phyloP scores from a whole-genome alignment of 1,284 basidiomycete species.

The Limonomyces culmigenus region DNA sequence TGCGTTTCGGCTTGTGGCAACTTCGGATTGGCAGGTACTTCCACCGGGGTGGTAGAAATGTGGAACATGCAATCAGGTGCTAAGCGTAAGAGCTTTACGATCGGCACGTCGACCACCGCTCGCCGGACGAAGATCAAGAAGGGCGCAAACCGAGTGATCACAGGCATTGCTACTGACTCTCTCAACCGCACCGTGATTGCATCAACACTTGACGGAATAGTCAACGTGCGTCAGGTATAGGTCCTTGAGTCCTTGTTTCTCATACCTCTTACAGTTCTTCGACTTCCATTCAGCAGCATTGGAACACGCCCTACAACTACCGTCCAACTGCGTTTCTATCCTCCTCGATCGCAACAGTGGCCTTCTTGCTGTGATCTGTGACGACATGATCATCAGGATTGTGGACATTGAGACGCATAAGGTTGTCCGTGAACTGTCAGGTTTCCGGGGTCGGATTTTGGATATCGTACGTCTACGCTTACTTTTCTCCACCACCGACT shows the following conservation, averaged over 20 bases:
- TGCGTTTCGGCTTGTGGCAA: slow-evolving; percentile 93
- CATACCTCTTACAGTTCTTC: slow-evolving; percentile 55
- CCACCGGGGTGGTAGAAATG: slow-evolving; percentile 65
- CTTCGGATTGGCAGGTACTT: slow-evolving; percentile 77
- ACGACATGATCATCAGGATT: slow-evolving; percentile 73
- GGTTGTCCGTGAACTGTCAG: slow-evolving; percentile 75
- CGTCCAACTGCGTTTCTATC: slow-evolving; percentile 57
- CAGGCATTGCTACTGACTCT: slow-evolving; percentile 76
- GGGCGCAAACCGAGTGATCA: slow-evolving; percentile 44
- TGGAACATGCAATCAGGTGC: slow-evolving; percentile 97
- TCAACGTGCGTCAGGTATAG: slow-evolving; percentile 49
- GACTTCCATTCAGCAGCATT: slow-evolving; percentile 81
- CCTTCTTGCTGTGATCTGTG: slow-evolving; percentile 72
- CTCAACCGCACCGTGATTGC: slow-evolving; percentile 74
- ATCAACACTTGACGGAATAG: slow-evolving; percentile 73
- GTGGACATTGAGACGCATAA: slow-evolving; percentile 85
- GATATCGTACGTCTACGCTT: slow-evolving; percentile 47
- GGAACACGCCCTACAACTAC: slow-evolving; percentile 48
- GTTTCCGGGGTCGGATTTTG: slow-evolving; percentile 66
- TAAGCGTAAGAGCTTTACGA: slow-evolving; percentile 59
- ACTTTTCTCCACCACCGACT: not conserved
- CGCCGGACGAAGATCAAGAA: slow-evolving; percentile 24
- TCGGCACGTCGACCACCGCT: slow-evolving; percentile 19
- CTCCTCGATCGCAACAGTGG: slow-evolving; percentile 75
- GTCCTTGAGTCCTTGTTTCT: too few species aligned